Conservation (phyloP, 441 rosid species). For the Adansonia madagascariensis region DNA sequence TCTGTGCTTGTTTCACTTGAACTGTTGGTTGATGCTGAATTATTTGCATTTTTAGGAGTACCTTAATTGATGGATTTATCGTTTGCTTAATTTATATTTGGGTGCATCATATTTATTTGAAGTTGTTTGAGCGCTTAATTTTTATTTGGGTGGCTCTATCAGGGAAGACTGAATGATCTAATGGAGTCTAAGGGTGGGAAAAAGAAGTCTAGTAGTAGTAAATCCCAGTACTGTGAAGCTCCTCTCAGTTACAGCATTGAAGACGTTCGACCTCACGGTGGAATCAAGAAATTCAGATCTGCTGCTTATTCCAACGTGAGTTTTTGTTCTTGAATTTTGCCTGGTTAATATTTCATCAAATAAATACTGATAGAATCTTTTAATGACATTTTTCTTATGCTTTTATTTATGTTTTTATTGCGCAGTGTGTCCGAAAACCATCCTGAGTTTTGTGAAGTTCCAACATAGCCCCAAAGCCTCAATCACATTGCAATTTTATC, state of each 20-base stretch:
- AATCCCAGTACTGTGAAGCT: conserved; percentile 63
- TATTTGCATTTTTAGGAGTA: neutral
- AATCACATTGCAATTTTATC: conserved; percentile 18
- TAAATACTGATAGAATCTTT: neutral
- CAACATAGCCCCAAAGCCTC: conserved; percentile 21
- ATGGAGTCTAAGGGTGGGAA: conserved; percentile 77
- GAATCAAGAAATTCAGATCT: conserved; percentile 77
- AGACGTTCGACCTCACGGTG: conserved; percentile 79
- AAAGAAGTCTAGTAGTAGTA: conserved; percentile 58
- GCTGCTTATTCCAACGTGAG: conserved; percentile 68
- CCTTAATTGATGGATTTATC: neutral
- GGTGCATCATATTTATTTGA: neutral
- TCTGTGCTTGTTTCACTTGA: conserved; percentile 2
- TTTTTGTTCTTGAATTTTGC: conserved; percentile 7
- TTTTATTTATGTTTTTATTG: neutral
- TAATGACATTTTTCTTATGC: neutral
- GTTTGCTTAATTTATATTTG: neutral
- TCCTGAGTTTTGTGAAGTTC: conserved; percentile 54
- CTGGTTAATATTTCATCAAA: neutral
- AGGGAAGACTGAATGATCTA: conserved; percentile 68
- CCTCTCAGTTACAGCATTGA: conserved; percentile 86
- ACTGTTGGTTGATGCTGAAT: neutral
- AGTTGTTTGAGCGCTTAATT: neutral
- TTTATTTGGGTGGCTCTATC: conserved; percentile 20
- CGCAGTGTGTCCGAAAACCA: conserved; percentile 73